Base-by-base conservation (phyloP, 352 stramenopile species). In the Albugo candida region DNA sequence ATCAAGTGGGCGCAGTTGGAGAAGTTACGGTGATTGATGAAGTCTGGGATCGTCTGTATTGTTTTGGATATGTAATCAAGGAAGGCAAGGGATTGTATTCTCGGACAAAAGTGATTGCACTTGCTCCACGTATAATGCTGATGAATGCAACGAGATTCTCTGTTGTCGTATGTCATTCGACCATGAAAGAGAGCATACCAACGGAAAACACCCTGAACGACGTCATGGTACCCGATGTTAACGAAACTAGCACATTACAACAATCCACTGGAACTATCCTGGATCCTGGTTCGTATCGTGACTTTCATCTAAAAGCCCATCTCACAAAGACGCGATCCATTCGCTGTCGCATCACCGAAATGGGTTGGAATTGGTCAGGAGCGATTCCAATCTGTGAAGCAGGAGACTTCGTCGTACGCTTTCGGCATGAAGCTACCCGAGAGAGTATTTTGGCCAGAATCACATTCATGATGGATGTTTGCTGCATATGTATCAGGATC, bases 71-170 rank as follows among this genome's bases (percentile, higher is more conserved):
- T 55, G 83, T 73, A 10, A 85, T 92, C 34, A 70, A 58, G 18
- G 60, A 69, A 12, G 79, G 70, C 1, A 82, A 82, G 44, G 75
- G 72, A 8, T 56, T 68, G 36, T 92, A 89, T 42, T 86, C 79
- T 34, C 62, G 80, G 36, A 89, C 80, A 19, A 88, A 92, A 52
- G 76, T 92, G 11, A 80, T 92, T 38, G 91, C 84, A 67, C 55
- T 92, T 36, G 83, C 77, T 14, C 80, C 80, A 21, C 58, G 80
- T 19, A 89, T 85, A 47, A 79, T 92, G 63, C 58, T 92, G 16
- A 67, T 92, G 20, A 92, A 92, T 48, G 68, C 75, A 6, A 71
- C 87, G 56, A 56, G 53, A 19, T 71, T 53, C 40, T 51, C 71
- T 17, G 69, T 89, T 17, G 71, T 86, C 44, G 68, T 89, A 8